Percentiles rank a stretch among this genome's conserved stretches.
phyloP scores from a whole-genome alignment of 2,329 filamentous ascomycete genomes.

The Calonectria hongkongensis region DNA sequence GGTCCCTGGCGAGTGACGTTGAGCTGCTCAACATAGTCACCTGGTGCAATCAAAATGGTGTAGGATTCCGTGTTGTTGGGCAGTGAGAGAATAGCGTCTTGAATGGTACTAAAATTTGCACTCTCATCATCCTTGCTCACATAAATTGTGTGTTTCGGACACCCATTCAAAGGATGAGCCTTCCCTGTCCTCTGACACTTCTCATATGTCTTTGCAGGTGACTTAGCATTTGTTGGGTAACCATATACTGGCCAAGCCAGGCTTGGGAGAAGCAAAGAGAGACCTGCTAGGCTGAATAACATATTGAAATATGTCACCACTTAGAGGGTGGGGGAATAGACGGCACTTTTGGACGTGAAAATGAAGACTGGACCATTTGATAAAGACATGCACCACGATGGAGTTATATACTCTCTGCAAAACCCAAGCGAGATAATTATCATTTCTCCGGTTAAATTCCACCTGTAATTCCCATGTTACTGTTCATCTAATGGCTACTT shows the following conservation, averaged over 20 bases:
- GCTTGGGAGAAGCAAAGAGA: constrained; percentile 9
- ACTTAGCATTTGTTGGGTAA: constrained; percentile 26
- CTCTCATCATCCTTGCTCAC: constrained; percentile 60
- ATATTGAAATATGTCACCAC: not conserved
- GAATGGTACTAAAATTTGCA: constrained; percentile 63
- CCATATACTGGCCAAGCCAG: constrained; percentile 20
- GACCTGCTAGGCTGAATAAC: not conserved
- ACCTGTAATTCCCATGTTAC: constrained; percentile 3
- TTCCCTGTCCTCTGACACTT: constrained; percentile 45
- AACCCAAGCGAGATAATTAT: not conserved
- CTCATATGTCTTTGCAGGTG: constrained; percentile 46
- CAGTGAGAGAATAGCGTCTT: constrained; percentile 63
- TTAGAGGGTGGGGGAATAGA: not conserved
- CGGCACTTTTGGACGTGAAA: no score
- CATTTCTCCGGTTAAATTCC: constrained; percentile 19
- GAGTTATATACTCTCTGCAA: constrained; percentile 17
- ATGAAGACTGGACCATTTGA: not conserved
- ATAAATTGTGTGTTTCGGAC: constrained; percentile 63
- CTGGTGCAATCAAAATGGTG: constrained; percentile 75
- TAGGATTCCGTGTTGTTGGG: constrained; percentile 54
- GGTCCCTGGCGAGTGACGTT: constrained; percentile 79
- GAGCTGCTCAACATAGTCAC: constrained; percentile 78
- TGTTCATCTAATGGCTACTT: not conserved
- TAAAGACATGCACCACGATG: no score
- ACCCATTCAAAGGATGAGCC: constrained; percentile 56